Conservation (phyloP, 108 stramenopile species). For the Cyclostephanos tholiformis region DNA sequence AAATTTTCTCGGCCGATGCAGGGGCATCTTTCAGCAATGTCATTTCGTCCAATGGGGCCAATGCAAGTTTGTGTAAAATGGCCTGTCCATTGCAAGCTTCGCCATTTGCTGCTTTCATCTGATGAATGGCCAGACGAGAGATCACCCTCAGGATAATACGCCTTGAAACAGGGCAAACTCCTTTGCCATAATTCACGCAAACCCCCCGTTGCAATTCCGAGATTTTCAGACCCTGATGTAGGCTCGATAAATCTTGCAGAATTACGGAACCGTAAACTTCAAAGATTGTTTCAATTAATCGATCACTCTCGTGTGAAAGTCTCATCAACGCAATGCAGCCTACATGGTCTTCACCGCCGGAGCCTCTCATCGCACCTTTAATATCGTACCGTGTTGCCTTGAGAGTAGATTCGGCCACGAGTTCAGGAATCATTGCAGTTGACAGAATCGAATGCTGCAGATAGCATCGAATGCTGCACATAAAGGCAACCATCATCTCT, state of each 20-base stretch:
- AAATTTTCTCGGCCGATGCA: conserved; percentile 42
- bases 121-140: conserved; percentile 51
- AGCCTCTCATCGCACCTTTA: conserved; percentile 79
- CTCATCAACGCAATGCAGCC: conserved; percentile 76
- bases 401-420: conserved; percentile 66
- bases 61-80: conserved; percentile 40
- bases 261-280: conserved; percentile 34
- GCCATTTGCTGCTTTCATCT: conserved; percentile 18
- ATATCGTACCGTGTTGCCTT: conserved; percentile 73
- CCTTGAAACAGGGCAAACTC: conserved; percentile 68
- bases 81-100: neutral
- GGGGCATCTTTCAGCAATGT: conserved; percentile 21
- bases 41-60: conserved; percentile 24
- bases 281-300: conserved; percentile 42
- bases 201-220: conserved; percentile 62
- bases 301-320: conserved; percentile 59
- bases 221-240: conserved; percentile 56
- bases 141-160: conserved; percentile 67
- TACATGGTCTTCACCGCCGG: conserved; percentile 81
- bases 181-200: conserved; percentile 46
- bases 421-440: conserved; percentile 64
- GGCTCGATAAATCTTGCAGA: conserved; percentile 52
- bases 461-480: conserved; percentile 15
- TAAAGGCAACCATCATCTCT: conserved; percentile 25
- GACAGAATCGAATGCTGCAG: conserved; percentile 56